Conservation (phyloP, 2,329 filamentous ascomycete species). For the Trichoderma endophyticum region DNA sequence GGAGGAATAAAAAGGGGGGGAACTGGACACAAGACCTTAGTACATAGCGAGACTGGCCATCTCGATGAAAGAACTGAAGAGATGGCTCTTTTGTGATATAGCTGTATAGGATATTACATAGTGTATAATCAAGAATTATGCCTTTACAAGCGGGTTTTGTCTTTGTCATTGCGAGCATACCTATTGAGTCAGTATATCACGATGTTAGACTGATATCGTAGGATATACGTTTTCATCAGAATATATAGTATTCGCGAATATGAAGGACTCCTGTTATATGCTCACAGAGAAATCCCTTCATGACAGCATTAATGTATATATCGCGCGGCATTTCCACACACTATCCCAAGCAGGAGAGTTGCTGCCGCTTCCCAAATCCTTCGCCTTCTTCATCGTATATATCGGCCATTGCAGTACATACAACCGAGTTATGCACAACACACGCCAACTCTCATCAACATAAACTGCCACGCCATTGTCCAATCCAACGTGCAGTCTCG, state of each 20-base stretch:
- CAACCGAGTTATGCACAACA: neutral
- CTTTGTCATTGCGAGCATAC: neutral
- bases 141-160: neutral
- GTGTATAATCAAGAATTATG: conserved; percentile 25
- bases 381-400: neutral
- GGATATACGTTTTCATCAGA: neutral
- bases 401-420: neutral
- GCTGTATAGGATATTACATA: conserved; percentile 26
- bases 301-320: neutral
- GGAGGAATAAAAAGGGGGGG: neutral
- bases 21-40: neutral
- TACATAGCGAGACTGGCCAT: conserved; percentile 11
- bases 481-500: neutral
- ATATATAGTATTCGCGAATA: neutral
- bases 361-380: neutral
- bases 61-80: neutral
- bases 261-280: neutral
- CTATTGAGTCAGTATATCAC: neutral
- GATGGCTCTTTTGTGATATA: conserved; percentile 20
- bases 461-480: neutral
- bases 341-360: neutral
- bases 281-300: neutral
- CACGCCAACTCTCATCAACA: neutral
- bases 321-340: neutral
- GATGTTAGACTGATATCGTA: neutral